Percentiles rank a stretch among this genome's conserved stretches.
phyloP scores from a whole-genome alignment of 2,329 filamentous ascomycete genomes.

The Microdochium nivale region DNA sequence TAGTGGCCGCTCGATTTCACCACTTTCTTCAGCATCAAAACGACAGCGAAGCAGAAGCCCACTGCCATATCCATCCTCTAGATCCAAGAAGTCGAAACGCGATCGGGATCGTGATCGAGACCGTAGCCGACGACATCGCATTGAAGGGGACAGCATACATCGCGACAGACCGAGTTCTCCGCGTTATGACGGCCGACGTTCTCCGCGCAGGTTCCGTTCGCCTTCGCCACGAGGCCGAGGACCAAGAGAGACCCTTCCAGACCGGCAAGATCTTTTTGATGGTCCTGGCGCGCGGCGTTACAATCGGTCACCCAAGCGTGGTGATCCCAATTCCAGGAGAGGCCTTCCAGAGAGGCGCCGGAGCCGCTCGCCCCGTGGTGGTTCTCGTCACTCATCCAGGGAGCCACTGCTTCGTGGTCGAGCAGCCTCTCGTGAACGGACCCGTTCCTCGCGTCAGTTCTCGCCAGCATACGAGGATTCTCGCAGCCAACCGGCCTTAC shows the following conservation, averaged over 20 bases:
- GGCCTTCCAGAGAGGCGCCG: background rate
- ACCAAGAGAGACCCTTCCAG: background rate
- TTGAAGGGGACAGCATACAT: constrained; percentile 7
- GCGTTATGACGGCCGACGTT: background rate
- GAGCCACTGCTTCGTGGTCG: background rate
- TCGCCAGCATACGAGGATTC: background rate
- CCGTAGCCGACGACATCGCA: constrained; percentile 19
- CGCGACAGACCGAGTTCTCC: background rate
- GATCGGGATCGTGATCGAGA: constrained; percentile 30
- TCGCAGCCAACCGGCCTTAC: background rate
- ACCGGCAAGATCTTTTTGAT: background rate
- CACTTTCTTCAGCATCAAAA: background rate
- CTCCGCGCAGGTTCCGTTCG: background rate
- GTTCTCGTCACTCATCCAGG: constrained; percentile 5
- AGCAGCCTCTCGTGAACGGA: background rate
- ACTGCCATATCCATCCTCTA: background rate
- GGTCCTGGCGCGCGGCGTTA: background rate
- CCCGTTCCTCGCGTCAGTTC: background rate
- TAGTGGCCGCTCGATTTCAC: background rate
- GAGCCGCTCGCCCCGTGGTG: background rate
- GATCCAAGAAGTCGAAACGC: constrained; percentile 3
- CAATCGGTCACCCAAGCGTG: background rate
- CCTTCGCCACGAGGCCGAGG: background rate
- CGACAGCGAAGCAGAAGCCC: background rate
- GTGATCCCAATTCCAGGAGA: background rate